phyloP scores from a whole-genome alignment of 2,329 filamentous ascomycete genomes.

The Phialocephala sp. region DNA sequence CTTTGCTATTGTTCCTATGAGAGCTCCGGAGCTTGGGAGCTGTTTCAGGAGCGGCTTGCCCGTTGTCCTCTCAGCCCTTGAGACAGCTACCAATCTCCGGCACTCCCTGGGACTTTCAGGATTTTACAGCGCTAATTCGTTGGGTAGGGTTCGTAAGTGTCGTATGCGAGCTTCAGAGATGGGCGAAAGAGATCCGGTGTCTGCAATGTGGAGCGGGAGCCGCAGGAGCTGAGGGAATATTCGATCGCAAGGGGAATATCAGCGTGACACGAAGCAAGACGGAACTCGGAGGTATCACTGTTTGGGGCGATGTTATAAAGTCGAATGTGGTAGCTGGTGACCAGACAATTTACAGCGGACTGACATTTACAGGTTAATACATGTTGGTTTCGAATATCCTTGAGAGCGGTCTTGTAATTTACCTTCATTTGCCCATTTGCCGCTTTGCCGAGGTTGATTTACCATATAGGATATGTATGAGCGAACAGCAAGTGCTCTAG shows the following conservation, averaged over 20 bases:
- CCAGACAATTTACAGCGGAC: conserved; percentile 15
- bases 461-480: no score
- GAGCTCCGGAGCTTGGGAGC: no score
- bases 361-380: conserved; percentile 13
- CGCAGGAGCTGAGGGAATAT: neutral
- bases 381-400: neutral
- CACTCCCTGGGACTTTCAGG: no score
- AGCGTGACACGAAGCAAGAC: neutral
- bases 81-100: no score
- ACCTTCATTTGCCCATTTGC: no score
- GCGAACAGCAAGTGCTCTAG: no score
- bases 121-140: no score
- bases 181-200: conserved; percentile 12
- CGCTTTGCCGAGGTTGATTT: no score
- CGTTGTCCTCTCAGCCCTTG: no score
- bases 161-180: conserved; percentile 14
- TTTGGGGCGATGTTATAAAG: conserved; percentile 17
- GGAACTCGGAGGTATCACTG: conserved; percentile 11
- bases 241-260: neutral
- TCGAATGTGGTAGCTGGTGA: conserved; percentile 18
- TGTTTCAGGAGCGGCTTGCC: no score
- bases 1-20: no score
- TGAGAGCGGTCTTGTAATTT: neutral
- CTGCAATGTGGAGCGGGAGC: neutral
- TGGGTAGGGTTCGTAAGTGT: conserved; percentile 16